Conservation (phyloP, 2,329 filamentous ascomycete species). For the Ophiostoma sp. region DNA sequence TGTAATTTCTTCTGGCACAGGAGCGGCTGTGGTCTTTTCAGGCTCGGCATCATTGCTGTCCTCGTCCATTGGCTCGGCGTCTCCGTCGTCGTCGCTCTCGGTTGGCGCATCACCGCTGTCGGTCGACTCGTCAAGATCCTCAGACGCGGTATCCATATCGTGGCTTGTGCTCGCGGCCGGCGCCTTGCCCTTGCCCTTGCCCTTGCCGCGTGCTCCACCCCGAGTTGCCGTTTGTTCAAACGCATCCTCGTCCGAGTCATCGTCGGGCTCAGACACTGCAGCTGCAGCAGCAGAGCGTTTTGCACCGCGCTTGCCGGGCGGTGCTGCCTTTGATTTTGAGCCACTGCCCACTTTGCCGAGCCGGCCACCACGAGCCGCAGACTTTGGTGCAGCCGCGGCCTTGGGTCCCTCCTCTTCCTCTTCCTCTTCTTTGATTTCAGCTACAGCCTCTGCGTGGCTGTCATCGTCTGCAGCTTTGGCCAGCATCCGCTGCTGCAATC, state of each 20-base stretch:
- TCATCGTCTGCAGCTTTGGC: conserved; percentile 24
- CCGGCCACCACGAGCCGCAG: neutral
- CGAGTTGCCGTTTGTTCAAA: conserved; percentile 35
- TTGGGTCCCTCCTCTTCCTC: conserved; percentile 11
- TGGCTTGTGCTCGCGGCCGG: neutral
- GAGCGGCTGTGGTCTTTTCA: neutral
- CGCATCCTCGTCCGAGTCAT: conserved; percentile 41
- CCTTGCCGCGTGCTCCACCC: neutral
- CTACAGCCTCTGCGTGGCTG: conserved; percentile 17
- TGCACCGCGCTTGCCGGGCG: conserved; percentile 29
- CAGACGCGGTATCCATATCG: neutral
- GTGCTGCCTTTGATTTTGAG: conserved; percentile 19
- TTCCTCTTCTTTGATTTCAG: conserved; percentile 30
- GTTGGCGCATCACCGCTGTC: conserved; percentile 41
- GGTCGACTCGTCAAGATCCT: conserved; percentile 28
- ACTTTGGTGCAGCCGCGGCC: too few relatives aligned
- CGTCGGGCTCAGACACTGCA: conserved; percentile 36
- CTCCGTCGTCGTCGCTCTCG: conserved; percentile 40
- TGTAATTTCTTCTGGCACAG: conserved; percentile 23
- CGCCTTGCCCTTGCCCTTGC: conserved; percentile 4
- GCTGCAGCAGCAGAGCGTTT: conserved; percentile 35
- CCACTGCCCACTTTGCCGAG: neutral
- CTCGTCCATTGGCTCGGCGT: conserved; percentile 25
- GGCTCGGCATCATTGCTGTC: conserved; percentile 9
- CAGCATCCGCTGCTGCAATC: conserved; percentile 63